Evolutionary conservation across 768 basidiomycete genomes (phyloP).

Genomic region (Boletus vermiculosoides): DNA sequence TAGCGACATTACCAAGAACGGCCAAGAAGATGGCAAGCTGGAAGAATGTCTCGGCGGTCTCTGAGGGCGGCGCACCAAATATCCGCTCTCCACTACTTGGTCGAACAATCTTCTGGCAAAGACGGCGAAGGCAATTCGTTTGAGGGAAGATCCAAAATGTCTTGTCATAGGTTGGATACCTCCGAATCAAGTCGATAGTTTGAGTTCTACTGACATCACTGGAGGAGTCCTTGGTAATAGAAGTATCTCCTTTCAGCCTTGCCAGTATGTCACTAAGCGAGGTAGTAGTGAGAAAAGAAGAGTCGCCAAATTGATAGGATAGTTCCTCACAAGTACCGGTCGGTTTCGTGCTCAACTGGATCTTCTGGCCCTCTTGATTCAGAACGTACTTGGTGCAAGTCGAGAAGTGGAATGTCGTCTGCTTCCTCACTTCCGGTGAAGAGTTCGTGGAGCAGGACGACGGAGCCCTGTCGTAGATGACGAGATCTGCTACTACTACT

Average conservation of each 20-base stretch:
- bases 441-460: conserved; percentile 60
- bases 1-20: conserved; percentile 78
- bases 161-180: conserved; percentile 87
- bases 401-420: conserved; percentile 59
- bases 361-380: conserved; percentile 32
- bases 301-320: not conserved
- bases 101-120: conserved; percentile 81
- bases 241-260: conserved; percentile 53
- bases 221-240: conserved; percentile 47
- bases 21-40: conserved; percentile 70
- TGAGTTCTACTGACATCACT: conserved; percentile 66
- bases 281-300: conserved; percentile 5
- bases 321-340: conserved; percentile 64
- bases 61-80: conserved; percentile 70
- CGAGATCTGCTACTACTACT: conserved; percentile 38
- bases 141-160: conserved; percentile 89
- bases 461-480: conserved; percentile 56
- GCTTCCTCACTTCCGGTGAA: conserved; percentile 56
- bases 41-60: conserved; percentile 65
- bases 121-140: conserved; percentile 63
- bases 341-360: conserved; percentile 57
- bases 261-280: conserved; percentile 63
- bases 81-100: conserved; percentile 87
- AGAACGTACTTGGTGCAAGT: conserved; percentile 41
- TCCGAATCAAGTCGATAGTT: conserved; percentile 83